These are phyloP conservation scores for Hypoxylon crocopeplum DNA, from an alignment of 495 filamentous ascomycete genomes.

Conservation along the genomic window DNA sequence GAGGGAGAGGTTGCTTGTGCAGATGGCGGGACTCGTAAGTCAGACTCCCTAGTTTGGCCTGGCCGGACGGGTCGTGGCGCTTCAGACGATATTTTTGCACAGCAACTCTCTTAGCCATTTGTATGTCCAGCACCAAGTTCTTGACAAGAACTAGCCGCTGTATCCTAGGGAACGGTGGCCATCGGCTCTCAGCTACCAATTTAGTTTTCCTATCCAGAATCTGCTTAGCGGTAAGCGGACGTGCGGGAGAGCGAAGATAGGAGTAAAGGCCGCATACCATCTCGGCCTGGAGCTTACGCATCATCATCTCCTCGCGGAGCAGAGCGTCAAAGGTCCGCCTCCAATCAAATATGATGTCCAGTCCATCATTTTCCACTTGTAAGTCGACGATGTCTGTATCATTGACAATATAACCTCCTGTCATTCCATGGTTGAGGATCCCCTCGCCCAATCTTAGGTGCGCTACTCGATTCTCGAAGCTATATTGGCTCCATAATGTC, in stretches of 20 bases:
- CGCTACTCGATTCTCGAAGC: constrained; percentile 29
- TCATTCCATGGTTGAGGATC: constrained; percentile 25
- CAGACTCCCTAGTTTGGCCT: constrained; percentile 16
- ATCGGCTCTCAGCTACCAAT: constrained; percentile 18
- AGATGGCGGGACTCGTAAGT: constrained; percentile 27
- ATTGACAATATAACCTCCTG: constrained; percentile 29
- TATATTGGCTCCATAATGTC: constrained; percentile 23
- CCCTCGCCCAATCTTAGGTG: constrained; percentile 30
- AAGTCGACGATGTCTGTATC: constrained; percentile 28
- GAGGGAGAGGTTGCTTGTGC: constrained; percentile 24
- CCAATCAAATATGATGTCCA: constrained; percentile 27
- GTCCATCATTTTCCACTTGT: constrained; percentile 22
- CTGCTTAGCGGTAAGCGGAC: constrained; percentile 20
- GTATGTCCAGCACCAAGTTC: constrained; percentile 27
- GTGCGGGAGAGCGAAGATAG: constrained; percentile 9
- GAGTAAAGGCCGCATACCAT: constrained; percentile 26
- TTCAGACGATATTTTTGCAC: constrained; percentile 24
- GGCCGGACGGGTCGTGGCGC: constrained; percentile 17
- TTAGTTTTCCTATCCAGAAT: constrained; percentile 12
- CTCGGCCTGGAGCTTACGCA: constrained; percentile 22
- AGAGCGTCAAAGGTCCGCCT: constrained; percentile 23
- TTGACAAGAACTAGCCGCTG: constrained; percentile 22
- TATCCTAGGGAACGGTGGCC: constrained; percentile 27
- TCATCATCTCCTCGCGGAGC: constrained; percentile 32
- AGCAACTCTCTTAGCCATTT: constrained; percentile 31